A percentile compares a stretch with the other conserved stretches of the same genome.
Conservation (phyloP, 148 eudicot genomes). For the Diospyros lotus region DNA sequence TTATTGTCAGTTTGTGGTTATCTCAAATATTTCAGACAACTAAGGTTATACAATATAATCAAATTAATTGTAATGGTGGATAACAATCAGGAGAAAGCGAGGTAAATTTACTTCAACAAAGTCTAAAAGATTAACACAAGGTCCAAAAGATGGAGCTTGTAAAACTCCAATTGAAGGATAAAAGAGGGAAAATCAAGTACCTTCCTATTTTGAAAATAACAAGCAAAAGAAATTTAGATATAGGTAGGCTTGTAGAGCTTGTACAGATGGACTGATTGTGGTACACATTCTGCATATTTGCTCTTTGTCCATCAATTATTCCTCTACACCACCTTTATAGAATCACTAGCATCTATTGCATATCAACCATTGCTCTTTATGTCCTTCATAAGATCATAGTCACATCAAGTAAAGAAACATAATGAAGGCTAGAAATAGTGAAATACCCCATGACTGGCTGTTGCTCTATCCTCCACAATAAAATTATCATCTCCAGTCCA, state of each 20-base stretch:
- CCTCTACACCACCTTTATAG: too few relatives aligned
- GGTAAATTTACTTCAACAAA: background rate
- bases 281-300: background rate
- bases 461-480: conserved; percentile 33
- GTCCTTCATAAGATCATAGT: background rate
- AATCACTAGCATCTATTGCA: too few relatives aligned
- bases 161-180: background rate
- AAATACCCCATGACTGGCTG: conserved; percentile 30
- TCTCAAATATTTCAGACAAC: background rate
- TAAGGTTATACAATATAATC: background rate
- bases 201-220: conserved; percentile 10
- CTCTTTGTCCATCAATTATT: background rate
- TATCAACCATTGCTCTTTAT: background rate
- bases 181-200: background rate
- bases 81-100: background rate
- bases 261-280: background rate
- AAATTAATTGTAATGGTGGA: background rate
- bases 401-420: background rate
- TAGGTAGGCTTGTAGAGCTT: background rate
- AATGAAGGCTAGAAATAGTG: conserved; percentile 1
- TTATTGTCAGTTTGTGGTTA: background rate
- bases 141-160: background rate
- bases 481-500: conserved; percentile 39
- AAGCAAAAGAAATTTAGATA: conserved; percentile 7
- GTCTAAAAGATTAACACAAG: background rate